A percentile compares a stretch with the other conserved stretches of the same genome.
phyloP scores from a whole-genome alignment of 192 early-diverging fungal species.

The Umbelopsis sp. region DNA sequence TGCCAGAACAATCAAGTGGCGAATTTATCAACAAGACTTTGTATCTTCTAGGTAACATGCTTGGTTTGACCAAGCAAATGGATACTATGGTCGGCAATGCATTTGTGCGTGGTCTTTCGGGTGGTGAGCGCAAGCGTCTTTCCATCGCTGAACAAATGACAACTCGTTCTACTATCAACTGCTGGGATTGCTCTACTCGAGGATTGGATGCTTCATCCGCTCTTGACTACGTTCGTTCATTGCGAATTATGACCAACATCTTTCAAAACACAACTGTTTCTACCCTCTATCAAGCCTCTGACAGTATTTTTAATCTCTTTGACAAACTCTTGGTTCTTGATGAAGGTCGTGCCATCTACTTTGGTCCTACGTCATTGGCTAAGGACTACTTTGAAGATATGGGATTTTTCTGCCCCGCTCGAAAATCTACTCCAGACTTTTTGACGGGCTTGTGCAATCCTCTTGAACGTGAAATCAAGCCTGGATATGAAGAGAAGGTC shows the following conservation, averaged over 20 bases:
- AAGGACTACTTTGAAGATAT: slow-evolving; percentile 64
- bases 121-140: slow-evolving; percentile 79
- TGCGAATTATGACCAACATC: slow-evolving; percentile 74
- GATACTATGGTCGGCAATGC: slow-evolving; percentile 77
- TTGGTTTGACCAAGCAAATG: slow-evolving; percentile 58
- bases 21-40: slow-evolving; percentile 54
- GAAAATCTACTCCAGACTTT: slow-evolving; percentile 74
- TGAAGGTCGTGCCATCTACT: slow-evolving; percentile 69
- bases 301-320: slow-evolving; percentile 77
- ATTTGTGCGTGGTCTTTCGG: slow-evolving; percentile 77
- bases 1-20: slow-evolving; percentile 48
- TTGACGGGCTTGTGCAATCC: slow-evolving; percentile 71
- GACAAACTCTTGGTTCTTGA: slow-evolving; percentile 70
- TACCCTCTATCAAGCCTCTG: slow-evolving; percentile 72
- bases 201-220: slow-evolving; percentile 84
- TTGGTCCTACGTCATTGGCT: slow-evolving; percentile 62
- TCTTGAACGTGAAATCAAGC: slow-evolving; percentile 49
- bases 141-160: slow-evolving; percentile 80
- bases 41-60: slow-evolving; percentile 52
- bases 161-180: slow-evolving; percentile 54
- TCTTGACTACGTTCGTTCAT: slow-evolving; percentile 74
- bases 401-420: slow-evolving; percentile 61
- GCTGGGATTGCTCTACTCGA: slow-evolving; percentile 65
- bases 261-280: slow-evolving; percentile 61
- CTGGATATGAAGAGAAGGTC: slow-evolving; percentile 55